Base-by-base conservation (phyloP, 129 eudicot species). In the Saposhnikovia divaricata region DNA sequence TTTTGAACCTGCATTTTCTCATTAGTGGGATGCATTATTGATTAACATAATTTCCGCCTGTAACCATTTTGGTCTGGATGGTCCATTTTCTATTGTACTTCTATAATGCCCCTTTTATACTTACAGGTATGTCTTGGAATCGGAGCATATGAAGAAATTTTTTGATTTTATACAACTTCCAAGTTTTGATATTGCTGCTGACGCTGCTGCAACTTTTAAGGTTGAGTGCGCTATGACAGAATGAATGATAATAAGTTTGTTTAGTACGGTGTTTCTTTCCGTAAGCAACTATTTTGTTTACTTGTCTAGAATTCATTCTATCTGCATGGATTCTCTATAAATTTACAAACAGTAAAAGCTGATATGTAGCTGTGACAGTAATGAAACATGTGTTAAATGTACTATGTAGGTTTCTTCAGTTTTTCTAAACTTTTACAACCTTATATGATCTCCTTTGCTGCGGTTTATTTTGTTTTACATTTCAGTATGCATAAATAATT, bases 141-240 rank as follows among this genome's bases (percentile, higher is more conserved):
- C 97, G 2, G 90, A 84, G 78, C 97, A 93, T 72, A 84, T 90
- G 93, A 92, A 84, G 92, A 93, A 93, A 92, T 93, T 93, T 86
- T 93, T 93, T 78, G 90, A 88, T 63, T 91, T 73, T 81, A 91
- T 93, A 72, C 96, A 93, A 80, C 93, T 93, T 65, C 98, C 98
- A 40, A 92, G 89, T 88, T 93, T 93, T 79, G 97, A 91, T 85
- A 88, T 93, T 79, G 92, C 98, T 63, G 93, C 98, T 42, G 98
- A 93, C 76, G 98, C 98, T 4, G 93, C 93, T 74, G 96, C 96
- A 37, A 93, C 97, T 27, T 93, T 93, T 76, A 93, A 93, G 98
- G 97, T 93, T 82, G 74, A 72, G 80, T 81, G 45, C 42, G 5
- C 77, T 61, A 37, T 50, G 50, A 72, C 79, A 39, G 27, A 55